Evolutionary conservation across 108 stramenopile genomes (phyloP), one percentile per base, ranked within the genome.

Genomic region (Pseudonitzschia pungens): DNA sequence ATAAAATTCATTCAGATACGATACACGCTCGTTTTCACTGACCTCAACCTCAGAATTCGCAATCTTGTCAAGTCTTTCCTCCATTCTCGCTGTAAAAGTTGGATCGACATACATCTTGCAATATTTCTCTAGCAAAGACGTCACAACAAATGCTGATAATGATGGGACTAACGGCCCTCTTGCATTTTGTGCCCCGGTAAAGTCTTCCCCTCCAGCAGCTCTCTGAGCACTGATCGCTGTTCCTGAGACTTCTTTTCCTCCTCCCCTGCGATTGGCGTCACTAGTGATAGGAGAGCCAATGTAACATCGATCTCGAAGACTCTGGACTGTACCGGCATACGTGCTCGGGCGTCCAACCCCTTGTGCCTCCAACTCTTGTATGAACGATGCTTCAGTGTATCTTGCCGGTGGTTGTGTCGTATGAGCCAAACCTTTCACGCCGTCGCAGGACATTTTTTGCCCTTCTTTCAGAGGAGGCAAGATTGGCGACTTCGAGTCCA

Each of bases 301-400:
- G 53, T 91, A 91, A 5, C 81, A 83, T 14, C 91, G 80, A 31
- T 83, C 81, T n/a, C 86, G 78, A 43, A 94, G 78, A 56, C 78
- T 86, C 28, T 86, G 75, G 5, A 92, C 77, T 36, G 84, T 88
- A 26, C 82, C 58, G 27, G 91, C 86, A 69, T 94, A 94, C 2
- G 93, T 94, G 44, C 83, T 85, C 4, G 93, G 93, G 15, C 91
- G 85, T 10, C 93, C 93, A 53, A 94, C 89, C 26, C 93, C 93
- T 1, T 84, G 65, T 3, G 76, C 66, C 65, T 94, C 93, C 52
- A 94, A 79, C 80, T 89, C 89, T 72, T 82, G 77, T 2, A 94
- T 86, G 65, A 92, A 91, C 36, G 84, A 80, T 2, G 91, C 91
- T 71, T 92, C 91, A 2, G 76, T 89, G 65, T 79, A 92, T 42